Evolutionary conservation across 352 stramenopile species (phyloP), one percentile per base, ranked within the genome.

Genomic region (Phytophthora pluvialis): DNA sequence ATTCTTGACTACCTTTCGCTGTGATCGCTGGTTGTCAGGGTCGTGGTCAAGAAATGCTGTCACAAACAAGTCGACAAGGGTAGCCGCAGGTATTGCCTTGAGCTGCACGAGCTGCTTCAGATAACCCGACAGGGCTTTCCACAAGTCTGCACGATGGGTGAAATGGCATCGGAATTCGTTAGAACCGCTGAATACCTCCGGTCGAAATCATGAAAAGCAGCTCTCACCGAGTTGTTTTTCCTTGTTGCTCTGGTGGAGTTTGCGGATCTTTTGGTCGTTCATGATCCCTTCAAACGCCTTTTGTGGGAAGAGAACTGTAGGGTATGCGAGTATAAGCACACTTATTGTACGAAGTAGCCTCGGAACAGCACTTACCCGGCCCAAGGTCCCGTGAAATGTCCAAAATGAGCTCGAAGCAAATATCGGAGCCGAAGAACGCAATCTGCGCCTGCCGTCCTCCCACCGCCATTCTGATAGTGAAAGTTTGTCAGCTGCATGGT

Each of bases 281-380:
- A 95, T 87, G 46, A 93, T 93, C 3, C 83, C 86, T 76, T 92
- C 86, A 47, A 95, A 93, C 11, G 81, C 75, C 51, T 88, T 85
- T 3, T 71, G 33, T 28, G 84, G 81, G 29, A 93, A 95, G 5
- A 93, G 52, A 16, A 78, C 83, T 95, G 50, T 5, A 62, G 5
- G n/a, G 12, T 43, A 29, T 52, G 53, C 33, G 46, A 51, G 13
- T 3, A 28, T 49, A 5, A 50, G 29, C 16, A 42, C 10, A 11
- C 8, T 50, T 47, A 7, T 43, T 33, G 36, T 26, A 46, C 35
- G 16, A 15, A n/a, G 16, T 26, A 18, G 36, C 50, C 18, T 39
- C 35, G 31, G 25, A 10, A 39, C 25, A 13, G n/a, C 56, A 54
- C 44, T 48, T 59, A 89, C 83, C 74, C 70, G 78, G 69, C 5